Evolutionary conservation across 2,329 filamentous ascomycete genomes (phyloP).

Genomic region (Fusarium sulawesiense): DNA sequence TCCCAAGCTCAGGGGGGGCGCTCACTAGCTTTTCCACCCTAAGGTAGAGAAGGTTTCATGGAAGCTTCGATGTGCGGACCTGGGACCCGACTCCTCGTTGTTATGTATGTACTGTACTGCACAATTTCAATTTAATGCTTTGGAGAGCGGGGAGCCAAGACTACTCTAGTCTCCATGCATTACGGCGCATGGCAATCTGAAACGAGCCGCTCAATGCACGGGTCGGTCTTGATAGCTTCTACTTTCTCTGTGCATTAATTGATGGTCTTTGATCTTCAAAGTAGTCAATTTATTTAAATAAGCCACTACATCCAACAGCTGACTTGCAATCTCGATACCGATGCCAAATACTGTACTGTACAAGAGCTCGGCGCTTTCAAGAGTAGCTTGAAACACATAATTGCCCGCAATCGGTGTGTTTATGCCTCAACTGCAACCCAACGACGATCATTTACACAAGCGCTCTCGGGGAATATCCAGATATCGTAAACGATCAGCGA

Average conservation of each 20-base stretch:
- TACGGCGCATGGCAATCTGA: slow-evolving; percentile 23
- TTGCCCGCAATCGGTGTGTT: slow-evolving; percentile 19
- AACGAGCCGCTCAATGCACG: slow-evolving; percentile 33
- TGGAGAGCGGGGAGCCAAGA: background rate
- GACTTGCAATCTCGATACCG: background rate
- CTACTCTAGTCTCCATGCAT: slow-evolving; percentile 16
- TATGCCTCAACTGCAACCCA: slow-evolving; percentile 30
- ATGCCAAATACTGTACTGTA: background rate
- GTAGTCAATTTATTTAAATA: background rate
- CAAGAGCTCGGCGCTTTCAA: background rate
- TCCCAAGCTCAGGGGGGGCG: slow-evolving; percentile 37
- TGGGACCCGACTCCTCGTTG: slow-evolving; percentile 13
- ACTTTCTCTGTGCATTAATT: slow-evolving; percentile 4
- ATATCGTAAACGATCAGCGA: slow-evolving; percentile 30
- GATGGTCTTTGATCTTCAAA: background rate
- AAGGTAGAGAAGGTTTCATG: slow-evolving; percentile 43
- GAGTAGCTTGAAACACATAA: slow-evolving; percentile 25
- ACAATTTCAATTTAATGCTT: slow-evolving; percentile 8
- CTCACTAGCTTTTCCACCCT: slow-evolving; percentile 21
- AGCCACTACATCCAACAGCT: slow-evolving; percentile 2
- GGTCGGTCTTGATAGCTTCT: background rate
- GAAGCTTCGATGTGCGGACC: slow-evolving; percentile 41
- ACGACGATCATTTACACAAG: slow-evolving; percentile 29
- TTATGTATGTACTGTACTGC: background rate
- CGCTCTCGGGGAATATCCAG: slow-evolving; percentile 22